Evolutionary conservation across 352 stramenopile genomes (phyloP).

Genomic region (Thalassiosira sp.): DNA sequence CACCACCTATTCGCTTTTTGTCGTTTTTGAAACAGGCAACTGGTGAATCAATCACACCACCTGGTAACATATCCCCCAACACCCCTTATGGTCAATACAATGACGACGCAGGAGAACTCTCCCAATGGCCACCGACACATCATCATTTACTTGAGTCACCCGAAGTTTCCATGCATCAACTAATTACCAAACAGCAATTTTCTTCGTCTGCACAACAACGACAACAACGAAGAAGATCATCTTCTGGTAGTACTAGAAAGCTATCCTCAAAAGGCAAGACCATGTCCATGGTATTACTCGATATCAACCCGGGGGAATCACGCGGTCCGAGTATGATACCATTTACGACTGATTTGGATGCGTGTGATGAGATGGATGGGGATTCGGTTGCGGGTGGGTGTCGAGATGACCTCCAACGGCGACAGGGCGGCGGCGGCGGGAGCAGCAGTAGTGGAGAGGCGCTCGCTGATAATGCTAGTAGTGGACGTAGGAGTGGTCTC

Average conservation of each 20-base stretch:
- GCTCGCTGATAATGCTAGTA: no score
- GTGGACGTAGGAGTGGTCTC: not conserved
- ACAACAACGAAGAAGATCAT: no score
- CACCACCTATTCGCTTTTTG: no score
- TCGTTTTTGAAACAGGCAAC: no score
- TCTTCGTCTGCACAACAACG: no score
- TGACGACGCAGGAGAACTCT: not conserved
- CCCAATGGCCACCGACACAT: not conserved
- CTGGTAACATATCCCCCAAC: not conserved
- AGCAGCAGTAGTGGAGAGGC: not conserved
- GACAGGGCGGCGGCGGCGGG: not conserved
- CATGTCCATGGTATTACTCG: not conserved
- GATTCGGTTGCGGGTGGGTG: not conserved
- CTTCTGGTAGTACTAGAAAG: no score
- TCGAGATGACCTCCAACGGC: not conserved
- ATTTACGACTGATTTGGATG: conserved; percentile 43
- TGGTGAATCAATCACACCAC: not conserved
- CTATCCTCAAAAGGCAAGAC: no score
- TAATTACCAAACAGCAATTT: no score
- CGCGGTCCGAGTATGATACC: conserved; percentile 55
- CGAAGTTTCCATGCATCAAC: conserved; percentile 61
- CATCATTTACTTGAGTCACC: conserved; percentile 41
- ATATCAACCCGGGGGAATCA: conserved; percentile 10
- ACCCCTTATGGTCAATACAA: not conserved
- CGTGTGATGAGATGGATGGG: not conserved